Evolutionary conservation across 1,284 basidiomycete species (phyloP), one percentile per base, ranked within the genome.

Genomic region (Sporisorium sorghi): DNA sequence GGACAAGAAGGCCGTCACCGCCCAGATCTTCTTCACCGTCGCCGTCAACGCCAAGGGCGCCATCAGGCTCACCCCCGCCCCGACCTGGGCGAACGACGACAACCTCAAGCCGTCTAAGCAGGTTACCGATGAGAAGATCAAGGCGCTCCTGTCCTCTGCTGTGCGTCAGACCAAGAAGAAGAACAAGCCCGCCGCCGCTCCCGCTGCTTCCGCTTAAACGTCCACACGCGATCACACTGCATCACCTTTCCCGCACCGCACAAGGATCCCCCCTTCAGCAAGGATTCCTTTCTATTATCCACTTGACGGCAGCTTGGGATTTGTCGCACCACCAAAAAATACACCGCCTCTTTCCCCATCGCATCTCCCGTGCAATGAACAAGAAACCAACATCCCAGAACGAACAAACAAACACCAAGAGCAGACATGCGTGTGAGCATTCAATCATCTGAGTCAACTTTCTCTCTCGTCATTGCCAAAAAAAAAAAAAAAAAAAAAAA

Each of bases 11-110:
- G 78, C 82, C 28, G 63, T 83, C 73, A 83, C 80, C 26, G 93
- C 94, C 59, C 92, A 92, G 39, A 94, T 95, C 89, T 95, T 97
- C 88, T 97, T 96, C 87, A 97, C 94, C 64, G 90, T 96, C 79
- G 94, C 93, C 30, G 89, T 97, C 37, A 90, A 92, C 42, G 90
- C 93, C 48, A 91, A 89, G 68, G 79, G 80, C 37, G 79, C 94
- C 33, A 87, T 91, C 48, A 86, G 97, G 67, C 88, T 97, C 85
- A 93, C 92, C 14, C 91, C 93, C 59, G 90, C 92, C 11, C 93
- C 95, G 9, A 84, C 90, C 37, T 98, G 94, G 94, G 97, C 94
- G 87, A 93, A 93, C 7, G 91, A 92, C 79, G 94, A 95, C 85
- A 90, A 93, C 84, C 87, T 98, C 72, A 90, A 94, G 85, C 93